Evolutionary conservation across 495 filamentous ascomycete genomes (phyloP), one percentile per base, ranked within the genome.

Genomic region (Collariella sp.): DNA sequence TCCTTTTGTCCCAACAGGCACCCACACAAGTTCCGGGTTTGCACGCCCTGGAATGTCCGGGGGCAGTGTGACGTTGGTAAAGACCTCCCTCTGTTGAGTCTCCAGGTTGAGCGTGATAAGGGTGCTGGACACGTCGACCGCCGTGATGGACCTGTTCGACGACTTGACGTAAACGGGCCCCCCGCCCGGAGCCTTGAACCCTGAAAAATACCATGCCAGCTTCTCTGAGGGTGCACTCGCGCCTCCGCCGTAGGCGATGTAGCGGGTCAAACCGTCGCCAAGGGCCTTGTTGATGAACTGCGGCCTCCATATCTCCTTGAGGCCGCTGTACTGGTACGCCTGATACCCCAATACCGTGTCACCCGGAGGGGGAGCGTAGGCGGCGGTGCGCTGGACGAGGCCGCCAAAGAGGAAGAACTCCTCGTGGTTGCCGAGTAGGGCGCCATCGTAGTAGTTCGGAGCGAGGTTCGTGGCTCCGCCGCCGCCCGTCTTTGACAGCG

Each of bases 171-270:
- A 75, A 54, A 85, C 75, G 1, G 71, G 58, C 0, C 78, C 76
- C 62, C 67, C 73, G 53, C 66, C 66, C 6, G 62, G 42, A 0
- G 75, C 72, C 22, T 71, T 77, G 70, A 81, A 72, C 0, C 86
- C 86, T 4, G 80, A 77, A 59, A 89, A 86, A 59, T 87, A 86
- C 70, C 83, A 89, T 0, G 79, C 84, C 49, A 79, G 74, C 55
- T 88, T 84, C 66, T 89, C 85, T 9, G 84, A 87, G 0, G 85
- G 84, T 5, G 79, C 81, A 12, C 75, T 84, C 7, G 76, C 82
- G 0, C 73, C 76, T 1, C 76, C 85, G 11, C 85, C 86, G 55
- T 77, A 79, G 5, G 83, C 79, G 39, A 89, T 62, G 61, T 83
- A 87, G 35, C 78, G 73, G 3, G 81, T 88, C 33, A 87, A 53